Percentiles rank a stretch among this genome's conserved stretches.
Conservation (phyloP, 805 yeast genomes). For the Kodamaea lidongshanica region DNA sequence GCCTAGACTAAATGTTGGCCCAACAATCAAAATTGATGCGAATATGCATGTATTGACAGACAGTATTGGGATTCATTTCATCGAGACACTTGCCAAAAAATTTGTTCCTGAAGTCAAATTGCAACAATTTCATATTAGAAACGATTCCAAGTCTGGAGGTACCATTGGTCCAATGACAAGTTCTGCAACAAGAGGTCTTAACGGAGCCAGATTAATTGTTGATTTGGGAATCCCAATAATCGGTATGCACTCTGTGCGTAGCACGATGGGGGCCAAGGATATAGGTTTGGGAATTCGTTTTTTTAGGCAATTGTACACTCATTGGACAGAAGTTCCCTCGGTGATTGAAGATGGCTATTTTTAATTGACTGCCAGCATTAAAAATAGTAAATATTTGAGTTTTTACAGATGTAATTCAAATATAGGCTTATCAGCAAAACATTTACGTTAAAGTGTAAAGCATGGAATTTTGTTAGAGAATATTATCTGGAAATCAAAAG, state of each 20-base stretch:
- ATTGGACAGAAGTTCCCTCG: conserved; percentile 17
- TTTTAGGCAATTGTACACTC: conserved; percentile 25
- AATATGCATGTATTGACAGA: conserved; percentile 36
- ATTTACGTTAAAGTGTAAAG: too few species aligned
- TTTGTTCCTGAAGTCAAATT: conserved; percentile 18
- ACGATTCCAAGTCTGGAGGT: conserved; percentile 37
- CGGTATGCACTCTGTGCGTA: conserved; percentile 38
- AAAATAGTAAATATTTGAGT: too few species aligned
- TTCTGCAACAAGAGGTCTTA: conserved; percentile 17
- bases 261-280: conserved; percentile 34
- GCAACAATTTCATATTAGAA: conserved; percentile 36
- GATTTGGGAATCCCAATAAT: conserved; percentile 40
- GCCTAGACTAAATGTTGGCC: conserved; percentile 36
- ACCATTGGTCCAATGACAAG: conserved; percentile 40
- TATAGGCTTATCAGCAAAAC: too few species aligned
- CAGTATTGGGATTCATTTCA: conserved; percentile 21
- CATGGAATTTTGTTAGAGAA: too few species aligned
- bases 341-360: conserved; percentile 6
- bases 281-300: conserved; percentile 32
- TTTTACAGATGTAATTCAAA: too few species aligned
- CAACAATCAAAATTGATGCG: conserved; percentile 31
- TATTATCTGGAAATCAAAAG: too few species aligned
- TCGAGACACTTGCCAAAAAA: conserved; percentile 19
- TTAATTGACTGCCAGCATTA: too few species aligned
- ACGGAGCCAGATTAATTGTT: conserved; percentile 28